A percentile compares a stretch with the other conserved stretches of the same genome.
Evolutionary conservation across 495 filamentous ascomycete species (phyloP).

Genomic region (Daldinia decipiens): DNA sequence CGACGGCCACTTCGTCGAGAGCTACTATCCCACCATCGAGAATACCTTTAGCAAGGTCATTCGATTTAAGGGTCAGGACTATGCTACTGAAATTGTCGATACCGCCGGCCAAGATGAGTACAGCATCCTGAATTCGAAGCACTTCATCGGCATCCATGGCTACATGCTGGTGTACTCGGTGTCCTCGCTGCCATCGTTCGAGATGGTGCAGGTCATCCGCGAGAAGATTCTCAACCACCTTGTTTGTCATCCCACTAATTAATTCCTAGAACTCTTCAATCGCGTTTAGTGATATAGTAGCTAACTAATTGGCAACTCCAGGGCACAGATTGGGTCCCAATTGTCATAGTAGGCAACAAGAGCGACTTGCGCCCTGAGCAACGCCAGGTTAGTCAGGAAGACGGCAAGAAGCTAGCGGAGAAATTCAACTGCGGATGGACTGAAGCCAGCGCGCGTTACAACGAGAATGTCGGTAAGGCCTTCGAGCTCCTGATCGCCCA

Average conservation of each 20-base stretch:
- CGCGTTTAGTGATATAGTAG: constrained; percentile 13
- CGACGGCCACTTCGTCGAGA: constrained; percentile 97
- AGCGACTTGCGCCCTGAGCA: constrained; percentile 92
- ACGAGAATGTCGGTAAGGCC: constrained; percentile 90
- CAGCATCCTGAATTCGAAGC: constrained; percentile 96
- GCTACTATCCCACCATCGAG: constrained; percentile 99
- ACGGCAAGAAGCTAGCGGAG: constrained; percentile 81
- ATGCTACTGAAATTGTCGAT: constrained; percentile 96
- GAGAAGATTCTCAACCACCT: constrained; percentile 98
- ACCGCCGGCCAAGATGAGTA: constrained; percentile 99
- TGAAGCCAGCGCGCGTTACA: constrained; percentile 91
- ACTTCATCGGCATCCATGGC: constrained; percentile 99
- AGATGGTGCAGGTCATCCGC: constrained; percentile 93
- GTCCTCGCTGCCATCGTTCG: constrained; percentile 90
- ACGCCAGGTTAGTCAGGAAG: constrained; percentile 86
- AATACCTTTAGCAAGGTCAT: constrained; percentile 98
- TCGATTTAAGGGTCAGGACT: constrained; percentile 90
- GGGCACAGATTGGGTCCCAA: constrained; percentile 92
- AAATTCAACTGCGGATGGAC: constrained; percentile 94
- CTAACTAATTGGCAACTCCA: constrained; percentile 49
- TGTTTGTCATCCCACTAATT: constrained; percentile 61
- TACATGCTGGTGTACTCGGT: constrained; percentile 99
- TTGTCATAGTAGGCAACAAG: constrained; percentile 97
- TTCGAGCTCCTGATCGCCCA: constrained; percentile 96
- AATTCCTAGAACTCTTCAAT: constrained; percentile 12